Evolutionary conservation across 75 land plant species (phyloP), one percentile per base, ranked within the genome.

Genomic region (Pseudotsuga menziesii): DNA sequence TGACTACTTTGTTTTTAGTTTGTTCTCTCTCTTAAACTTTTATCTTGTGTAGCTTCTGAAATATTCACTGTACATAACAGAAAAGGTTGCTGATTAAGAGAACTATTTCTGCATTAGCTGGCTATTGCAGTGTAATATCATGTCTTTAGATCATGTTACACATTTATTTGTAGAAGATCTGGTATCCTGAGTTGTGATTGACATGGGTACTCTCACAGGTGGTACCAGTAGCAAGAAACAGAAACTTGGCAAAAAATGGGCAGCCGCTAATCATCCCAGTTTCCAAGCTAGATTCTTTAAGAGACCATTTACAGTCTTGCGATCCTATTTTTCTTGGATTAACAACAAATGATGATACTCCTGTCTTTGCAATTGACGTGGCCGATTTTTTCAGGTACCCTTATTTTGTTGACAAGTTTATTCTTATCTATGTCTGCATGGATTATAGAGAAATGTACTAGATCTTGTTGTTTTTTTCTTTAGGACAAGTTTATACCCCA

Each of bases 301-400:
- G 39, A 67, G 71, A 67, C 22, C 19, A 35, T 67, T 35, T 67
- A 20, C 44, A 67, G 71, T 39, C 39, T 7, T 19, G 44, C 19
- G 44, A 67, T 67, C 20, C 71, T 22, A 39, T 67, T 67, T 67
- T 67, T 67, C 71, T 67, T 67, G 71, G 71, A 67, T 39, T 67
- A 67, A 67, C 71, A 39, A 67, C 44, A 67, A 19, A 67, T 35
- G 71, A 36, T 4, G 32, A 67, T n/a, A 67, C 22, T 36, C 71
- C 71, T 36, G 44, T 67, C 48, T 67, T 67, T 67, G 71, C 71
- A 39, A 67, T 67, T 67, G 71, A 67, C 8, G 71, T 39, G 48
- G 48, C 44, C 2, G 48, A 67, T 67, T 19, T 67, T 39, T 67
- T 67, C 35, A 67, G 71, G 71, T 67, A 39, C 17, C 19, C 48